Conservation (phyloP, 1,139 yeast genomes). For the Spencermartinsiella ligniputridi region DNA sequence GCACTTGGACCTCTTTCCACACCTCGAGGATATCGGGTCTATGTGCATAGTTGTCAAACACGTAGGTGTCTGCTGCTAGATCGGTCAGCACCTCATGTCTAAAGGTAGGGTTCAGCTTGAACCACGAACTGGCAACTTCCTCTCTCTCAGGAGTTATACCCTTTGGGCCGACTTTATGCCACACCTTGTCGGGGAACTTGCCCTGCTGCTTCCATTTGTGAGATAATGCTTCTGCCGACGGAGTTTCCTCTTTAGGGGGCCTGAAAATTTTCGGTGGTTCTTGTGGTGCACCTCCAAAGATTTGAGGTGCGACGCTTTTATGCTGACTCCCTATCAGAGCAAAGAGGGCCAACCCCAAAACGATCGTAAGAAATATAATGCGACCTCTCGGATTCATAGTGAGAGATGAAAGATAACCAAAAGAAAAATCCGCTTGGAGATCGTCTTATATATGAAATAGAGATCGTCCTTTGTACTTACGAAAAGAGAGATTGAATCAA, state of each 20-base stretch:
- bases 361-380: too few species aligned
- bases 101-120: neutral
- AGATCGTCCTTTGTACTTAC: too few species aligned
- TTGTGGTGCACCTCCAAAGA: too few species aligned
- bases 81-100: slow-evolving; percentile 1
- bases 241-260: neutral
- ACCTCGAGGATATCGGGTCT: neutral
- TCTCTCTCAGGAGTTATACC: neutral
- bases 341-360: too few species aligned
- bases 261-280: too few species aligned
- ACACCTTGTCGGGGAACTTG: slow-evolving; percentile 39
- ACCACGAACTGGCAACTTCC: neutral
- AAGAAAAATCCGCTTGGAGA: too few species aligned
- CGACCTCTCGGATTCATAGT: too few species aligned
- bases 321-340: too few species aligned
- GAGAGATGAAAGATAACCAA: too few species aligned
- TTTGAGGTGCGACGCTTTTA: too few species aligned
- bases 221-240: neutral
- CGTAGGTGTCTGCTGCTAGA: neutral
- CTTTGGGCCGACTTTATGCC: slow-evolving; percentile 3
- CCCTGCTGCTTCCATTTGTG: slow-evolving; percentile 46
- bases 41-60: neutral
- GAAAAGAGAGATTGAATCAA: too few species aligned
- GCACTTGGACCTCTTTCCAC: neutral
- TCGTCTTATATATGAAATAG: too few species aligned